A percentile compares a stretch with the other conserved stretches of the same genome.
Conservation (phyloP, 257 asterid genomes). For the Handroanthus guayacan region DNA sequence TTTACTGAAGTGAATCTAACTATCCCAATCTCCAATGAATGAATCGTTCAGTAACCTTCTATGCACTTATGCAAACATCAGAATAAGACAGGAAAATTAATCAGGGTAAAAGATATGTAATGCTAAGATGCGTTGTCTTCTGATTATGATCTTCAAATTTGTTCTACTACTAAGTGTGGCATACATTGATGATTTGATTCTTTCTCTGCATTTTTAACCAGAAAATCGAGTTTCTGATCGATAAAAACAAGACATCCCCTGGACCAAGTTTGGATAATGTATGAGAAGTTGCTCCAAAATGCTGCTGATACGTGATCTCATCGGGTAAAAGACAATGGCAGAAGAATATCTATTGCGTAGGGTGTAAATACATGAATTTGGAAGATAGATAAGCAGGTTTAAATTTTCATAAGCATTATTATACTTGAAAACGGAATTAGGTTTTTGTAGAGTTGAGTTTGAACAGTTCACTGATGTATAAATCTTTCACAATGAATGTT, state of each 20-base stretch:
- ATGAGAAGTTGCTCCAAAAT: conserved; percentile 11
- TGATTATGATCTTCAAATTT: neutral
- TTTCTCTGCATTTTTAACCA: conserved; percentile 38
- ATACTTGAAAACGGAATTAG: neutral
- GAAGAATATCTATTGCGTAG: too few species aligned
- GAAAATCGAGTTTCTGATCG: conserved; percentile 73
- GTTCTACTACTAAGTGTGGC: neutral
- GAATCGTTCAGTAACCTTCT: neutral
- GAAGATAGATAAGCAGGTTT: neutral
- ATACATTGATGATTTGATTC: neutral
- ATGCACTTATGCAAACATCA: neutral
- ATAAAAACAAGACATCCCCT: conserved; percentile 50
- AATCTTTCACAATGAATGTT: neutral
- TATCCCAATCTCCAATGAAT: neutral
- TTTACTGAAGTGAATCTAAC: too few species aligned
- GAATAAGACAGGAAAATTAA: neutral
- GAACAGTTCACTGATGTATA: neutral
- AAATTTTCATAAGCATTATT: neutral
- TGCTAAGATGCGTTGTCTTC: too few species aligned
- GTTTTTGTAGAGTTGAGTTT: neutral
- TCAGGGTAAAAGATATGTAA: too few species aligned
- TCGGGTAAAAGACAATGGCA: neutral
- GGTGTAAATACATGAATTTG: conserved; percentile 12
- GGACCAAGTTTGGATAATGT: conserved; percentile 36
- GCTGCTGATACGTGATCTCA: neutral